Percentiles rank a stretch among this genome's conserved stretches.
phyloP scores from a whole-genome alignment of 1,284 basidiomycete genomes.

The Athelia psychrophila region DNA sequence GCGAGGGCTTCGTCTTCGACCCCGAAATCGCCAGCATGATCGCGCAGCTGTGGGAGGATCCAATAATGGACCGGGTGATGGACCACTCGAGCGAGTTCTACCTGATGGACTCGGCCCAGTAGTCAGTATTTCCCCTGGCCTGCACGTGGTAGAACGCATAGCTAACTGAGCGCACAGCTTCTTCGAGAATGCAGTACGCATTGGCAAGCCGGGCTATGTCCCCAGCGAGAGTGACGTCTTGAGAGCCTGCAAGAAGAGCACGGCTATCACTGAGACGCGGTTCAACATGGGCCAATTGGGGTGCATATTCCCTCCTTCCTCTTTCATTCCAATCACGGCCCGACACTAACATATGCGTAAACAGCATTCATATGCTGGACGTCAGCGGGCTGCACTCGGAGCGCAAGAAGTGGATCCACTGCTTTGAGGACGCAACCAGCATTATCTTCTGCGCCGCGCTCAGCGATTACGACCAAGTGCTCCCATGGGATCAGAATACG shows the following conservation, averaged over 20 bases:
- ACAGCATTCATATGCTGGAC: slow-evolving; percentile 92
- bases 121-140: slow-evolving; percentile 79
- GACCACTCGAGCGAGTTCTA: slow-evolving; percentile 90
- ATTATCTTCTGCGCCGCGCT: slow-evolving; percentile 96
- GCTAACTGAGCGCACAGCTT: slow-evolving; percentile 85
- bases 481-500: slow-evolving; percentile 80
- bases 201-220: slow-evolving; percentile 74
- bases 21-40: slow-evolving; percentile 77
- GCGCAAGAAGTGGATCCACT: slow-evolving; percentile 94
- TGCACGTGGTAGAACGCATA: slow-evolving; percentile 91
- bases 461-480: slow-evolving; percentile 91
- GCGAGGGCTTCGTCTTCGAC: slow-evolving; percentile 42
- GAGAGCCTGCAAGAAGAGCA: slow-evolving; percentile 87
- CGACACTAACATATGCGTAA: slow-evolving; percentile 19
- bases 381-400: slow-evolving; percentile 93
- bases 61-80: slow-evolving; percentile 84
- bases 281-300: slow-evolving; percentile 69
- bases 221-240: slow-evolving; percentile 91
- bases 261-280: slow-evolving; percentile 90
- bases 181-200: slow-evolving; percentile 82
- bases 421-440: slow-evolving; percentile 92
- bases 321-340: slow-evolving; percentile 36
- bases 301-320: slow-evolving; percentile 61
- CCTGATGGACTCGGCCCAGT: slow-evolving; percentile 93
- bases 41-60: slow-evolving; percentile 87